Conservation (phyloP, 1,284 basidiomycete species). For the Trametes pubescens region DNA sequence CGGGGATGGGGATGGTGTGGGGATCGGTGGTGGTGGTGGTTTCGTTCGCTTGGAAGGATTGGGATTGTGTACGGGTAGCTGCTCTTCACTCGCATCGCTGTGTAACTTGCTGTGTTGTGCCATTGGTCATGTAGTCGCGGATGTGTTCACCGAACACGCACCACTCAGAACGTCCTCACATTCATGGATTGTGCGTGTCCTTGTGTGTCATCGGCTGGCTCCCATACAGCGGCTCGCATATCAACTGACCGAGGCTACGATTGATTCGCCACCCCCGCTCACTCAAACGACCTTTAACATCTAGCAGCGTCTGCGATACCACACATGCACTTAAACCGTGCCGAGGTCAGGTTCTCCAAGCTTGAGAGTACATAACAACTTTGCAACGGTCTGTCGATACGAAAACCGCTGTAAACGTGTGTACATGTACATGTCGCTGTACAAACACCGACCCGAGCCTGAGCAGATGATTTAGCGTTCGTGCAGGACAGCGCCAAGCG, state of each 20-base stretch:
- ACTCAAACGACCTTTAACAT: no score
- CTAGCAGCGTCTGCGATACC: no score
- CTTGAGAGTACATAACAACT: no score
- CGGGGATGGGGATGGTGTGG: neutral
- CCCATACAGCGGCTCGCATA: no score
- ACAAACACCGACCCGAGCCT: neutral
- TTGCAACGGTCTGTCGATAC: no score
- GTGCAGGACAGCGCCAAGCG: neutral
- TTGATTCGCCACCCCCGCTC: no score
- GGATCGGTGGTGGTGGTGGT: no score
- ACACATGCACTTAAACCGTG: no score
- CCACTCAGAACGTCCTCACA: neutral
- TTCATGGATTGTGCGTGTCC: neutral
- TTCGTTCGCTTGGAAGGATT: conserved; percentile 12
- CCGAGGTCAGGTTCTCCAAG: no score
- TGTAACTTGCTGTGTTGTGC: conserved; percentile 37
- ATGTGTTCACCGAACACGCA: conserved; percentile 3
- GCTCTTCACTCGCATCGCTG: conserved; percentile 26
- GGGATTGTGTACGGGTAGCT: conserved; percentile 24
- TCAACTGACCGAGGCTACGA: no score
- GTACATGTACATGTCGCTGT: neutral
- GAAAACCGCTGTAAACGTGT: no score
- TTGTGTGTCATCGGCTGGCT: neutral
- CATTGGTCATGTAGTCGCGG: conserved; percentile 27
- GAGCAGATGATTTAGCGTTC: neutral